Evolutionary conservation across 192 early-diverging fungal genomes (phyloP).

Genomic region (Backusella australiensis): DNA sequence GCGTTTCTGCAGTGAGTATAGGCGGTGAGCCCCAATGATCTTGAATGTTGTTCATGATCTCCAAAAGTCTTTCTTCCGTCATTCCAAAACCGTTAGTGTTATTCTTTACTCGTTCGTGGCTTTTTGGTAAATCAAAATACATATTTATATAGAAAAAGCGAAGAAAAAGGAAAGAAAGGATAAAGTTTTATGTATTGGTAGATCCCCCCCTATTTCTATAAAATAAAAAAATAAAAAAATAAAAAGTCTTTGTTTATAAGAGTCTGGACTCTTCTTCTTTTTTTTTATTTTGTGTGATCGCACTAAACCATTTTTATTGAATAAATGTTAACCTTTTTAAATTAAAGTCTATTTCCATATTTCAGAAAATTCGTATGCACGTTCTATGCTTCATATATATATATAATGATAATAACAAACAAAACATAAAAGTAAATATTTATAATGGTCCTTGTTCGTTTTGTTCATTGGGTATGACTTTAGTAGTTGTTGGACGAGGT

Average conservation of each 20-base stretch:
- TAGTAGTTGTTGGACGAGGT: neutral
- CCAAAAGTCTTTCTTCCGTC: constrained; percentile 31
- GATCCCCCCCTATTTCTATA: neutral
- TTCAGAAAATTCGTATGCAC: neutral
- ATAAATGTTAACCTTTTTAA: neutral
- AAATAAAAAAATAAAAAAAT: neutral
- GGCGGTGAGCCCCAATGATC: constrained; percentile 39
- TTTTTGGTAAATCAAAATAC: constrained; percentile 7
- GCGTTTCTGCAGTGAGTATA: constrained; percentile 11
- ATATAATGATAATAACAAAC: neutral
- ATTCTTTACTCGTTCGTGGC: neutral
- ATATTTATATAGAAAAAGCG: neutral
- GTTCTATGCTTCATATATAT: neutral
- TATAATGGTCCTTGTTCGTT: neutral
- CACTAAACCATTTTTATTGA: neutral
- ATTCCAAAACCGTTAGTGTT: neutral
- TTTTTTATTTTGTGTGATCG: neutral
- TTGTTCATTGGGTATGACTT: neutral
- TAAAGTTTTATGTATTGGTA: neutral
- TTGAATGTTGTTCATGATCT: constrained; percentile 75
- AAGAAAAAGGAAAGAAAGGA: neutral
- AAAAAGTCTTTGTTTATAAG: neutral
- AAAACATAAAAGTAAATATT: neutral
- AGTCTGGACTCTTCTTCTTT: neutral
- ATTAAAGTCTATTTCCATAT: constrained; percentile 1